Conservation (phyloP, 805 yeast species). For the Candida vartiovaarae region DNA sequence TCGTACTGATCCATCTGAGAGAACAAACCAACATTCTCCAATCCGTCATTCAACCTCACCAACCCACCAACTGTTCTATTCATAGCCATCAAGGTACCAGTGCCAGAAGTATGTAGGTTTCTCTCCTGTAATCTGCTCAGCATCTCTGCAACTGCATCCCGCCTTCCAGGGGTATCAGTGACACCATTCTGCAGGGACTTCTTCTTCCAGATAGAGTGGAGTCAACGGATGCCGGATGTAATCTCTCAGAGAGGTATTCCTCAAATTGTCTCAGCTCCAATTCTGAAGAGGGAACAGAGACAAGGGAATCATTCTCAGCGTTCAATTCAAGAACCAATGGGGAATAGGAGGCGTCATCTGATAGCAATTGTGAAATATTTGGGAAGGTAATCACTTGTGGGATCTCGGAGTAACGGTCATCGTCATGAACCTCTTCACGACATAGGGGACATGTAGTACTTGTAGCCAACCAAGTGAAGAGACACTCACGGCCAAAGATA, state of each 20-base stretch:
- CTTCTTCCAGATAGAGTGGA: neutral
- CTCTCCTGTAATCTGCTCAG: neutral
- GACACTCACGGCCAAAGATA: constrained; percentile 78
- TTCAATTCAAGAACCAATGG: constrained; percentile 16
- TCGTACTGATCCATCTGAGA: too few relatives aligned
- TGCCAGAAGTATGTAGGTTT: too few relatives aligned
- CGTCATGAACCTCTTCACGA: constrained; percentile 37
- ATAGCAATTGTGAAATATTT: constrained; percentile 9
- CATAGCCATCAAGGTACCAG: too few relatives aligned
- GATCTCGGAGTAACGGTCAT: constrained; percentile 3
- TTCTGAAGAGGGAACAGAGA: neutral
- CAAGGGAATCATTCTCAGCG: constrained; percentile 12
- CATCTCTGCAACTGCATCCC: neutral
- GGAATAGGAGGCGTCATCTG: constrained; percentile 10
- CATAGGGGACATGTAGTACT: constrained; percentile 85
- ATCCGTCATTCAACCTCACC: too few relatives aligned
- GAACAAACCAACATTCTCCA: too few relatives aligned
- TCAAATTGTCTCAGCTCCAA: too few relatives aligned
- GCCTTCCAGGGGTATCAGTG: too few relatives aligned
- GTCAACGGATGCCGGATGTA: neutral
- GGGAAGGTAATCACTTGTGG: constrained; percentile 20
- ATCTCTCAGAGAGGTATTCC: too few relatives aligned
- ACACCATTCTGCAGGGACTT: neutral
- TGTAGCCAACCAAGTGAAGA: constrained; percentile 72
- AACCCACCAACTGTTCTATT: too few relatives aligned